Base-by-base conservation (phyloP, 768 basidiomycete genomes). In the Lentinula aciculospora region DNA sequence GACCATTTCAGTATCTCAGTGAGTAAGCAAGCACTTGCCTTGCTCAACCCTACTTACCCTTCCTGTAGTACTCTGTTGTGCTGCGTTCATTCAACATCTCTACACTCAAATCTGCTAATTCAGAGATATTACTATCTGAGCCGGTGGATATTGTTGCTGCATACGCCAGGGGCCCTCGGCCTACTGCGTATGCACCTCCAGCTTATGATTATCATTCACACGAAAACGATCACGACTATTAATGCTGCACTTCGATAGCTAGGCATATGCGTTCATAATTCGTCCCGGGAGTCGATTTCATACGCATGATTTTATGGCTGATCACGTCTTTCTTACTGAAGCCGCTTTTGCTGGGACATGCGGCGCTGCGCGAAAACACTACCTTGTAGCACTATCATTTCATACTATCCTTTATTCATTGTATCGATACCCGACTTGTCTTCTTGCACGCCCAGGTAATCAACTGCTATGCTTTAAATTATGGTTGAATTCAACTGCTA, bases 81-180 rank as follows among this genome's bases (percentile, higher is more conserved):
- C 64, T 83, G 29, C 73, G 68, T 46, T 75, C 79, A 13, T 82
- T 82, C 64, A 65, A 75, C 50, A 69, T 73, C 2, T 64, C 68
- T 5, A 69, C 73, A 37, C 76, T 76, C 58, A 63, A 34, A 47
- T 48, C 68, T 19, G 69, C 77, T 21, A 72, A 75, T 56, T 64
- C 68, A 15, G 65, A 69, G 4, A 67, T 73, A 9, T 69, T 81
- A 19, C 65, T 81, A 39, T 75, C 75, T 17, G 78, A 79, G 63
- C 78, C 78, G 17, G 77, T 83, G 27, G 76, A 80, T 62, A 80
- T 83, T 49, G 77, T 76, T 23, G 81, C 81, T 3, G 74, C 77
- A 69, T 72, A 79, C 58, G 74, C 76, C 9, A 76, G 74, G 66
- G 81, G 81, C 21, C 77, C 79, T 17, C 75, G 78, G 25, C 74